Conservation (phyloP, 495 filamentous ascomycete genomes). For the Podospora pseudopauciseta region DNA sequence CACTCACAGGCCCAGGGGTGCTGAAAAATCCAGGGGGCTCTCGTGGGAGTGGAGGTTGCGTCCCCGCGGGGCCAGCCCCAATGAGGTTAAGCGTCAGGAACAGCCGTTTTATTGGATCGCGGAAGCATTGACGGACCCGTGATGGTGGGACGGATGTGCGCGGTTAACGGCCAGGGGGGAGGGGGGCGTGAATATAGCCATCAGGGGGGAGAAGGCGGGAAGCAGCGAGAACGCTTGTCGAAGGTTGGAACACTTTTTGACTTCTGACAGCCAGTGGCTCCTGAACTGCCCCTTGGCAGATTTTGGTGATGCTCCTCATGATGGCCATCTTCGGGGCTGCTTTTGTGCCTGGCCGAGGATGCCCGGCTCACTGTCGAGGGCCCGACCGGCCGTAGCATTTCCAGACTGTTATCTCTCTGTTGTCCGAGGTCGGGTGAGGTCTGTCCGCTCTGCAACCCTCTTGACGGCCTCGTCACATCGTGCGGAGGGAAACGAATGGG, state of each 20-base stretch:
- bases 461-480: conserved; percentile 6
- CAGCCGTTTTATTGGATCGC: conserved; percentile 45
- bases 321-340: background rate
- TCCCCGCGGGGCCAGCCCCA: conserved; percentile 5
- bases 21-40: conserved; percentile 17
- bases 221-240: background rate
- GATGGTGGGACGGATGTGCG: conserved; percentile 28
- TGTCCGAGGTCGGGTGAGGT: background rate
- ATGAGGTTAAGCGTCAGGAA: conserved; percentile 45
- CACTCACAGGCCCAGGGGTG: background rate
- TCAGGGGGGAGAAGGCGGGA: background rate
- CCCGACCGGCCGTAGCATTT: background rate
- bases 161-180: conserved; percentile 6
- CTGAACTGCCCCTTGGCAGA: background rate
- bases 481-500: background rate
- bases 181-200: conserved; percentile 3
- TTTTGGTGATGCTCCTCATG: background rate
- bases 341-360: background rate
- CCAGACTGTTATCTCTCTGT: background rate
- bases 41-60: conserved; percentile 16
- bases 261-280: conserved; percentile 1
- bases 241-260: conserved; percentile 8
- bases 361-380: background rate
- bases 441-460: conserved; percentile 1
- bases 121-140: conserved; percentile 39